Evolutionary conservation across 2,329 filamentous ascomycete genomes (phyloP), one percentile per base, ranked within the genome.

Genomic region (Penicillium nordicum): DNA sequence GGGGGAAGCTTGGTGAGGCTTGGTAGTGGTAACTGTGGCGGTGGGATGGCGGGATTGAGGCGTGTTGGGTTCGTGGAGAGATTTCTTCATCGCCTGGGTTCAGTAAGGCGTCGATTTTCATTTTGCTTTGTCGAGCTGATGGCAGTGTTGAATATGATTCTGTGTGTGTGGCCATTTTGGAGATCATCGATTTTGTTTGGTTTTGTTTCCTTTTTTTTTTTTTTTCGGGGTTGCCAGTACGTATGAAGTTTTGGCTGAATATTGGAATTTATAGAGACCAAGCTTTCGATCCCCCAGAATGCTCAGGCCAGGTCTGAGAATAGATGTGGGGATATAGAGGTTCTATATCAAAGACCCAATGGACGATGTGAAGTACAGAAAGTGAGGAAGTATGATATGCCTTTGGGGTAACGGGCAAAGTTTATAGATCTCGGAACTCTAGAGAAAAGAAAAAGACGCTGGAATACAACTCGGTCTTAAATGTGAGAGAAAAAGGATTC

Each of bases 91-190:
- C 55, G 66, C 65, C 47, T 36, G 71, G 72, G 47, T 74, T 74
- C 18, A 72, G 61, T 7, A 73, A 57, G 12, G 69, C 64, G 57
- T 72, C 68, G 53, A 73, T 73, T 38, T 67, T 69, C 69, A 73
- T 73, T 50, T 63, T 66, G 50, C 65, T 69, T 61, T 67, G 66
- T 7, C 68, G 69, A 44, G 60, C 59, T 32, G 67, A 63, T 43
- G 66, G 63, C 53, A 63, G 57, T 14, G 52, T 57, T 49, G 57
- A 47, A 45, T 58, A 59, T 49, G 57, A 54, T 42, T 67, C 65
- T 52, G 60, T 54, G 25, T 52, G 47, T n/a, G 55, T 44, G 29
- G 60, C 60, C 60, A 64, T 66, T 49, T 37, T 51, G 34, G 52
- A 44, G 7, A 23, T 34, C 41, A 43, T 50, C 32, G 43, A 18